Evolutionary conservation across 2,329 filamentous ascomycete genomes (phyloP), one percentile per base, ranked within the genome.

Genomic region (Hypoxylon sp.): DNA sequence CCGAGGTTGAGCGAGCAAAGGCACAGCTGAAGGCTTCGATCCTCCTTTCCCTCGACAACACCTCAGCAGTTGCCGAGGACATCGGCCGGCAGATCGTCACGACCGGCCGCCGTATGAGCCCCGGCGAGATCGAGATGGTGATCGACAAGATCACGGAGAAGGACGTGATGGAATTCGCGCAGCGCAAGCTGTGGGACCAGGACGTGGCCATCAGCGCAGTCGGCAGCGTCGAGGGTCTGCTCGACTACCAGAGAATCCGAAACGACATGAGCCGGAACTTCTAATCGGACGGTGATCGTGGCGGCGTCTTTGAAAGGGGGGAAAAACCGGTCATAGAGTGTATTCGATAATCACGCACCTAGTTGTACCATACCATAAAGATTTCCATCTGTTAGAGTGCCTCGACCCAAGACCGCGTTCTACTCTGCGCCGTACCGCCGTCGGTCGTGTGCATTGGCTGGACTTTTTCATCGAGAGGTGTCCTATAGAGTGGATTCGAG

Each of bases 11-110:
- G 87, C 94, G 95, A 70, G 95, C 95, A 79, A 99, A 99, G 87
- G 91, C 95, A 65, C 95, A 99, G 83, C 89, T 99, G 72, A 99
- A 99, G 87, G 95, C 95, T 63, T 97, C 93, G 52, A 93, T 99
- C 73, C 91, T 99, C 62, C 88, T 99, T 67, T 96, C 92, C 49
- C 91, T 99, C 26, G 95, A 99, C 77, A 96, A 93, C 77, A 98
- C 95, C 74, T 98, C 95, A 45, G 92, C 95, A 70, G 89, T 97
- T 52, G 95, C 95, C 61, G 95, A 99, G 84, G 95, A 99, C 76
- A 97, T 99, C 77, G 95, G 95, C 73, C 91, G 95, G 78, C 95
- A 99, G 82, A 92, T 99, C 79, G 88, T 99, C 81, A 98, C 93
- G 73, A 98, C 95, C 57, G 95, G 95, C 75, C 90, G 93, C 72